These are phyloP conservation scores for Tripterygium wilfordii DNA, from an alignment of 177 flowering plant genomes.

Conservation along the genomic window DNA sequence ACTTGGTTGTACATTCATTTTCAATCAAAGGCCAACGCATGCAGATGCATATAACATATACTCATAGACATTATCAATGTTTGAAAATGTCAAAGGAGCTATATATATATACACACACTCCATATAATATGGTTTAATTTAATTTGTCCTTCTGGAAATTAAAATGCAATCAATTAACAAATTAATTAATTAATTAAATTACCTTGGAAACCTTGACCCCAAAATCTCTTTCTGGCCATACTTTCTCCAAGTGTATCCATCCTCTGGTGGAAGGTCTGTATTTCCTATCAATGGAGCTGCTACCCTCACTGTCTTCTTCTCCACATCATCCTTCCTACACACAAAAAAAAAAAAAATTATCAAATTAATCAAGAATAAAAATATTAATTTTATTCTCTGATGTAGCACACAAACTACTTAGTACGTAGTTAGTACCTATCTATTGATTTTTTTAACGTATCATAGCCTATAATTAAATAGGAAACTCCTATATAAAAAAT, in stretches of 20 bases:
- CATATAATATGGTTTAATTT: neutral
- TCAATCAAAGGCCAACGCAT: no score
- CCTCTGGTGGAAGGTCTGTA: conserved; percentile 75
- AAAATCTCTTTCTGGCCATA: conserved; percentile 82
- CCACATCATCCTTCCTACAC: conserved; percentile 32
- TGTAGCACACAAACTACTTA: no score
- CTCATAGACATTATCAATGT: no score
- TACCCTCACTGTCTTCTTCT: conserved; percentile 24
- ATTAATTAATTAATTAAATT: conserved; percentile 6
- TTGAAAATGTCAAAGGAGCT: neutral
- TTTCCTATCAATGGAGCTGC: conserved; percentile 62
- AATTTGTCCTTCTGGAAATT: neutral
- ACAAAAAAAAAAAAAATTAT: neutral
- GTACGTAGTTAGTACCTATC: no score
- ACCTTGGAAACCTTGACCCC: conserved; percentile 67
- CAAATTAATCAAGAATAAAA: no score
- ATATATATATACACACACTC: neutral
- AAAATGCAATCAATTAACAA: neutral
- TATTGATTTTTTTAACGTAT: no score
- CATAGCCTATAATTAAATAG: no score
- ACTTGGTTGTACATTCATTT: no score
- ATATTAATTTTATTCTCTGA: no score
- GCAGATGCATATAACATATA: no score
- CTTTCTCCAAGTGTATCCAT: conserved; percentile 83
- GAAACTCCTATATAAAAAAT: no score